Evolutionary conservation across 176 grass and related monocot genomes (phyloP).

Genomic region (Carex pumila): DNA sequence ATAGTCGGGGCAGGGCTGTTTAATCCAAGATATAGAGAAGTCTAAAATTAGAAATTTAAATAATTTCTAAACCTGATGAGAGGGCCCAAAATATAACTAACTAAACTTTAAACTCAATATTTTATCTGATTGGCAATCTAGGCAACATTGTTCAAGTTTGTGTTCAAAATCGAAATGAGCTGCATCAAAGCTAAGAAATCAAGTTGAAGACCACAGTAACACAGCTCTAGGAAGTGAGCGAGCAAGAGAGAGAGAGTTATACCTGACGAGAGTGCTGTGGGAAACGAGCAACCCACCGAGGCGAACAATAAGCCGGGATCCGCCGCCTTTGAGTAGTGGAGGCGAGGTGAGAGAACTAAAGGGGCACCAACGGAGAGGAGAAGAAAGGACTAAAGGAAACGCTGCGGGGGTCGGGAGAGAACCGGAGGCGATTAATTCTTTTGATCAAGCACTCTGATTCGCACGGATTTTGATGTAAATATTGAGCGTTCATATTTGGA

Average conservation of each 20-base stretch:
- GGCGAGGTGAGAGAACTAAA: too few relatives aligned
- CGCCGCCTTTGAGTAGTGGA: neutral
- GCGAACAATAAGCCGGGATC: constrained; percentile 78
- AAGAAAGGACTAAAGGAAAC: too few relatives aligned
- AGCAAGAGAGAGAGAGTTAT: neutral
- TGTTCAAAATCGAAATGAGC: neutral
- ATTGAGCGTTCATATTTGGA: too few relatives aligned
- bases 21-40: neutral
- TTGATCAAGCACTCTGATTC: too few relatives aligned
- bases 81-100: neutral
- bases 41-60: neutral
- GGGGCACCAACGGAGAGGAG: too few relatives aligned
- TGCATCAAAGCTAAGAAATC: neutral
- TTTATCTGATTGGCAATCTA: neutral
- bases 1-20: neutral
- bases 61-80: neutral
- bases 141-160: neutral
- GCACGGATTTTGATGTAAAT: too few relatives aligned
- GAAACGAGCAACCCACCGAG: constrained; percentile 70
- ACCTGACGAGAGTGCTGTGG: constrained; percentile 80
- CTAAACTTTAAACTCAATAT: neutral
- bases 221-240: neutral
- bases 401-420: too few relatives aligned
- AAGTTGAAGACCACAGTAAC: neutral
- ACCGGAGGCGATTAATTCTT: too few relatives aligned